Evolutionary conservation across 208 protist genomes (phyloP).

Genomic region (Leptomonas pyrrhocoris): DNA sequence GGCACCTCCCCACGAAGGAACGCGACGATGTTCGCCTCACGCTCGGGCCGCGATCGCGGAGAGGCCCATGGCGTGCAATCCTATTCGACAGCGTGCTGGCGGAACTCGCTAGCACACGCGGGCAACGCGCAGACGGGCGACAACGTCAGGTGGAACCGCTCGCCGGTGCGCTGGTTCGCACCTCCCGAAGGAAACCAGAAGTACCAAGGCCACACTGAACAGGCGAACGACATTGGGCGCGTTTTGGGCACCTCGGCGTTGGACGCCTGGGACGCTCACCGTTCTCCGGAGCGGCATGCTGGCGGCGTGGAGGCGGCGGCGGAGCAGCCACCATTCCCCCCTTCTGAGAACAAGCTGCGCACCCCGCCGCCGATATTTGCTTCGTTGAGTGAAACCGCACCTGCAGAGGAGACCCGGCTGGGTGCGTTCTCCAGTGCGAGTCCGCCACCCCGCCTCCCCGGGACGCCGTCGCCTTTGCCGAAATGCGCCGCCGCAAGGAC

Average conservation of each 20-base stretch:
- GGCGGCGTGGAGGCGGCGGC: neutral
- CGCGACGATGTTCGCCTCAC: neutral
- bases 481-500: neutral
- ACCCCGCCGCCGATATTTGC: neutral
- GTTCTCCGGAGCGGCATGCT: neutral
- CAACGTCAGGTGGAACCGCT: slow-evolving; percentile 8
- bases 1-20: neutral
- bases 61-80: neutral
- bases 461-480: slow-evolving; percentile 1
- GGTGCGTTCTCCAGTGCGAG: slow-evolving; percentile 3
- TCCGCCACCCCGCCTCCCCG: slow-evolving; percentile 20
- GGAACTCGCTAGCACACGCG: slow-evolving; percentile 20
- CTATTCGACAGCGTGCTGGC: neutral
- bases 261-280: slow-evolving; percentile 18
- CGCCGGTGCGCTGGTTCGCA: slow-evolving; percentile 23
- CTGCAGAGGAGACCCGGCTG: neutral
- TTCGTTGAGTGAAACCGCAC: neutral
- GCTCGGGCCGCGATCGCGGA: neutral
- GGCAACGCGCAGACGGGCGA: neutral
- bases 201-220: neutral
- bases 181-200: neutral
- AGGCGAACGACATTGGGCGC: neutral
- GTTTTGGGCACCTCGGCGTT: slow-evolving; percentile 5
- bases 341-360: neutral
- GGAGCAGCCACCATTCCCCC: neutral